Conservation (phyloP, 2,329 filamentous ascomycete species). For the Ophiostoma tasmaniense region DNA sequence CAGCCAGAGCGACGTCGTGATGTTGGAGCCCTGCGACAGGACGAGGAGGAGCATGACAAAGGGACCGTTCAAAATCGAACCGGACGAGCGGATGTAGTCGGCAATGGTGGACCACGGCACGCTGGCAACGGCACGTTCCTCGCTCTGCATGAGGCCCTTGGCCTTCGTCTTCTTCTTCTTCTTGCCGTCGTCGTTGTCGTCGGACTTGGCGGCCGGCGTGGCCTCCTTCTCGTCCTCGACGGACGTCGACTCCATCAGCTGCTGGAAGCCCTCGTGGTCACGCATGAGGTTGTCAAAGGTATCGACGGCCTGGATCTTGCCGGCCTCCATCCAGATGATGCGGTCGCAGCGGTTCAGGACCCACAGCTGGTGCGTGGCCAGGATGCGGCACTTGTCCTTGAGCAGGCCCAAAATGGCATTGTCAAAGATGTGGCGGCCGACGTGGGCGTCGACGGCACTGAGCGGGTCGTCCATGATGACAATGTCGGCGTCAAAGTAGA, state of each 20-base stretch:
- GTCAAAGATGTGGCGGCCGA: constrained; percentile 75
- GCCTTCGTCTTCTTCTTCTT: constrained; percentile 52
- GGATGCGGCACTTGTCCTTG: constrained; percentile 78
- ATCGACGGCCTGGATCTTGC: constrained; percentile 73
- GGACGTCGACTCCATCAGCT: constrained; percentile 78
- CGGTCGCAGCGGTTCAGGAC: constrained; percentile 84
- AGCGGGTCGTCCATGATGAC: constrained; percentile 63
- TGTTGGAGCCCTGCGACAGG: constrained; percentile 73
- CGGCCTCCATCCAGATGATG: constrained; percentile 87
- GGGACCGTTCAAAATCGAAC: constrained; percentile 59
- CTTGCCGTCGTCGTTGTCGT: constrained; percentile 25
- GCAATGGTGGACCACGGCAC: constrained; percentile 74
- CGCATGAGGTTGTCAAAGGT: constrained; percentile 85
- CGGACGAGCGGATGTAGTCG: constrained; percentile 68
- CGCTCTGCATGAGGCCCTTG: constrained; percentile 60
- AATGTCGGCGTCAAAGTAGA: constrained; percentile 61
- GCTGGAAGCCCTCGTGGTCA: constrained; percentile 66
- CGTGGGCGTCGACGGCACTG: constrained; percentile 61
- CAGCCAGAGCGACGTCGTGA: constrained; percentile 82
- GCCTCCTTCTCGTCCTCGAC: constrained; percentile 55
- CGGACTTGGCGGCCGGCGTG: constrained; percentile 27
- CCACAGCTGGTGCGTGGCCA: constrained; percentile 93
- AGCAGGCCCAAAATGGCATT: constrained; percentile 85
- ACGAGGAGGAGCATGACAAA: constrained; percentile 56
- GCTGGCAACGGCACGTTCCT: constrained; percentile 62